Evolutionary conservation across 768 basidiomycete genomes (phyloP).

Genomic region (Mrakia hoshinonis): DNA sequence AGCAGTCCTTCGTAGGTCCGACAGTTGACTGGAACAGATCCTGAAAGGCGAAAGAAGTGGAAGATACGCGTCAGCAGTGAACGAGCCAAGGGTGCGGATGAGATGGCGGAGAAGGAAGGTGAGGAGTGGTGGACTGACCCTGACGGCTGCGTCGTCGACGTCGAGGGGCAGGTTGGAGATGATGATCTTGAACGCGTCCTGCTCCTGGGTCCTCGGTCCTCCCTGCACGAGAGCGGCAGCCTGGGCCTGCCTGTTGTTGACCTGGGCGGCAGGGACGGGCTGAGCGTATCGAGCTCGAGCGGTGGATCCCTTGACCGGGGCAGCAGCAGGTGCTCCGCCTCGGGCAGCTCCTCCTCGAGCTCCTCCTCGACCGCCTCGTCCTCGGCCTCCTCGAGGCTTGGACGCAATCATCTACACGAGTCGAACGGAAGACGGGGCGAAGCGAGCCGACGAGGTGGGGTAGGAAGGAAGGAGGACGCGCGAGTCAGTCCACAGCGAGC

Average conservation of each 20-base stretch:
- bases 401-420: conserved; percentile 36
- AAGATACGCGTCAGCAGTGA: background rate
- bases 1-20: conserved; percentile 74
- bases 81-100: background rate
- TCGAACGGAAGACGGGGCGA: background rate
- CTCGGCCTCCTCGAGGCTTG: conserved; percentile 33
- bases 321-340: conserved; percentile 40
- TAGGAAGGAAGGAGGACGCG: conserved; percentile 2
- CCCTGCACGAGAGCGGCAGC: conserved; percentile 41
- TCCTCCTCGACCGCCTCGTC: conserved; percentile 32
- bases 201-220: conserved; percentile 35
- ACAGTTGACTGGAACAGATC: conserved; percentile 88
- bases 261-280: conserved; percentile 35
- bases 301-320: conserved; percentile 31
- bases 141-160: conserved; percentile 87
- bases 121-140: conserved; percentile 43
- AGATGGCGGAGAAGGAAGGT: background rate
- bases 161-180: conserved; percentile 88
- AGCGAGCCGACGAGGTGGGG: background rate
- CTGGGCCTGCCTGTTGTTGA: conserved; percentile 29
- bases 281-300: conserved; percentile 40
- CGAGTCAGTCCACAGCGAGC: background rate
- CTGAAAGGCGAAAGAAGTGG: conserved; percentile 44
- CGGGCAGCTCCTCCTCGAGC: conserved; percentile 24
- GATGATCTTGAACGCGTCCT: conserved; percentile 75